Base-by-base conservation (phyloP, 1,284 basidiomycete genomes). In the Acaromyces ingoldii region DNA sequence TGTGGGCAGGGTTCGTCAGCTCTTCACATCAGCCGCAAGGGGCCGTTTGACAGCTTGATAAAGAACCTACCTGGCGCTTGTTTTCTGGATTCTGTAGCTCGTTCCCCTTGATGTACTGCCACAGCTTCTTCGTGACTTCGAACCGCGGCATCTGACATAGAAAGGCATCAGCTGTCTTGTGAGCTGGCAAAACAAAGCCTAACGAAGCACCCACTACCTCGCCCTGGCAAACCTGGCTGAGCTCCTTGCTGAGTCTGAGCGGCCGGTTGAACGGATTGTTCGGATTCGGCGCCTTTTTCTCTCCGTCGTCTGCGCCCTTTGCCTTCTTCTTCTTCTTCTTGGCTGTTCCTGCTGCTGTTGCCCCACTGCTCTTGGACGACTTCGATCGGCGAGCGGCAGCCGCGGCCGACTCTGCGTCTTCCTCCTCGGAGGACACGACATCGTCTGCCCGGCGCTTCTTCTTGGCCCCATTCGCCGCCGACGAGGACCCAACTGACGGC, bases 111-210 rank as follows among this genome's bases (percentile, higher is more conserved):
- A 91, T 91, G 75, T 91, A 85, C 10, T 81, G 82, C 89, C 89
- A 91, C 3, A 91, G 77, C 55, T 84, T 83, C 75, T 91, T 91
- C 43, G 91, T 89, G 29, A 89, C 86, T 67, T 89, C 88, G n/a
- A 87, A 87, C 25, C 89, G 84, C 19, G 88, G 87, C 55, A 88
- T 79, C 75, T 82, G 82, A 26, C 22, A 38, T 4, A 17, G 44
- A 29, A 2, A 47, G 6, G 30, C 30, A 6, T 41, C 6, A 7
- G 26, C 2, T 1, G 9, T 34, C 17, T 9, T 19, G 21, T 13
- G 33, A 2, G 13, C 25, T 15, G 17, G 17, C 25, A 41, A 2
- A 15, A 41, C 39, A 2, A 41, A 22, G 39, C 13, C 13, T n/a
- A 15, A 22, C 13, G 2, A 6, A 24, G 25, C 19, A 65, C 67